Conservation (phyloP, 179 eudicot species). For the Spergularia azorica region DNA sequence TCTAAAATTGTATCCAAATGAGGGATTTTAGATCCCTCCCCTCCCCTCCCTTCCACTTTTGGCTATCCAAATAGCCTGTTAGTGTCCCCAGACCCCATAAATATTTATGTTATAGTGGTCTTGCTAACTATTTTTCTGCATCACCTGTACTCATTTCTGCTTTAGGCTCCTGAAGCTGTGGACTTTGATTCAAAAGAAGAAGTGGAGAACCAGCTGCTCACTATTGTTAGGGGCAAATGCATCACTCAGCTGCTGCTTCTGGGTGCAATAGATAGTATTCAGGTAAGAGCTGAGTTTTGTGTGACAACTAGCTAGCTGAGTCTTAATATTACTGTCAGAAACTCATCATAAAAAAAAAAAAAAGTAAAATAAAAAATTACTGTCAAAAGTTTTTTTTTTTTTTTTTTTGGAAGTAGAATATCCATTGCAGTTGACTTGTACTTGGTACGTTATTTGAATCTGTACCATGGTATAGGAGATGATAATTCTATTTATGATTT, state of each 20-base stretch:
- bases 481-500: neutral
- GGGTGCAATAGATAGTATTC: slow-evolving; percentile 85
- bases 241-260: slow-evolving; percentile 85
- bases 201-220: slow-evolving; percentile 60
- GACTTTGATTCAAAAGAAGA: slow-evolving; percentile 60
- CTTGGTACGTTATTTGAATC: neutral
- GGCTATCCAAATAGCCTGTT: no score
- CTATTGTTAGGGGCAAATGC: slow-evolving; percentile 88
- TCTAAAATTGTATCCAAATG: no score
- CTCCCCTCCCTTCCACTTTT: neutral
- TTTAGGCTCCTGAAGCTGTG: slow-evolving; percentile 49
- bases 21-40: no score
- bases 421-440: neutral
- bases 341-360: no score
- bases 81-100: neutral
- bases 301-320: neutral
- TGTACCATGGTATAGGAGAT: neutral
- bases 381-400: neutral
- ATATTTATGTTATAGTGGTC: neutral
- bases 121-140: slow-evolving; percentile 21
- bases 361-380: no score
- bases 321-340: no score
- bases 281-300: slow-evolving; percentile 49
- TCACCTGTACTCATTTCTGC: slow-evolving; percentile 26
- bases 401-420: neutral